Evolutionary conservation across 306 rosid species (phyloP).

Genomic region (Psophocarpus tetragonolobus): DNA sequence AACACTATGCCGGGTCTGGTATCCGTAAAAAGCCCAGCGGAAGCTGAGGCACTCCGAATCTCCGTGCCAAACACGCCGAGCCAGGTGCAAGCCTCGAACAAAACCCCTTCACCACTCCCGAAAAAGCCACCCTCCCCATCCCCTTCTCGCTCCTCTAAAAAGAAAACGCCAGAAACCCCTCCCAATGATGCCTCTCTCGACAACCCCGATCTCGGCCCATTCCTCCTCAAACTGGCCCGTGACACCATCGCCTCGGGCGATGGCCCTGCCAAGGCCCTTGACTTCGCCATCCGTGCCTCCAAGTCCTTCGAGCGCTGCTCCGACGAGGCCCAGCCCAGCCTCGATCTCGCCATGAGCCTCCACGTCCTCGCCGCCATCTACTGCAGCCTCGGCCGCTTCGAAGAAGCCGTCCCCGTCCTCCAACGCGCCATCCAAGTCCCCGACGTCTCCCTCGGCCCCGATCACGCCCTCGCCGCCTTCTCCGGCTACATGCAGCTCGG

Average conservation of each 20-base stretch:
- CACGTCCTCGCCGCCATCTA: slow-evolving; percentile 95
- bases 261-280: slow-evolving; percentile 84
- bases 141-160: slow-evolving; percentile 76
- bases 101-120: slow-evolving; percentile 72
- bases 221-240: slow-evolving; percentile 84
- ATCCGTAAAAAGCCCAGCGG: slow-evolving; percentile 79
- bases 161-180: slow-evolving; percentile 66
- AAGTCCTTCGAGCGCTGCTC: slow-evolving; percentile 95
- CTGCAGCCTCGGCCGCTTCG: slow-evolving; percentile 88
- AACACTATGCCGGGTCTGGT: slow-evolving; percentile 82
- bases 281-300: slow-evolving; percentile 81
- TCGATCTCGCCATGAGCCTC: slow-evolving; percentile 94
- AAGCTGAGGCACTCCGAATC: slow-evolving; percentile 60
- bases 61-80: slow-evolving; percentile 56
- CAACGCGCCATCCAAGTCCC: slow-evolving; percentile 91
- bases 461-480: slow-evolving; percentile 95
- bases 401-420: slow-evolving; percentile 92
- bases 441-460: slow-evolving; percentile 57
- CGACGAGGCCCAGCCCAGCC: slow-evolving; percentile 72
- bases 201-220: slow-evolving; percentile 99
- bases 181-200: slow-evolving; percentile 70
- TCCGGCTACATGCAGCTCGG: slow-evolving; percentile 97
- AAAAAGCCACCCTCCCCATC: slow-evolving; percentile 81
- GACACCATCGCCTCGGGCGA: slow-evolving; percentile 97
- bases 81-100: slow-evolving; percentile 64